Percentiles rank a stretch among this genome's conserved stretches.
Conservation (phyloP, 2,329 filamentous ascomycete species). For the Aspergillus fumigatus region DNA sequence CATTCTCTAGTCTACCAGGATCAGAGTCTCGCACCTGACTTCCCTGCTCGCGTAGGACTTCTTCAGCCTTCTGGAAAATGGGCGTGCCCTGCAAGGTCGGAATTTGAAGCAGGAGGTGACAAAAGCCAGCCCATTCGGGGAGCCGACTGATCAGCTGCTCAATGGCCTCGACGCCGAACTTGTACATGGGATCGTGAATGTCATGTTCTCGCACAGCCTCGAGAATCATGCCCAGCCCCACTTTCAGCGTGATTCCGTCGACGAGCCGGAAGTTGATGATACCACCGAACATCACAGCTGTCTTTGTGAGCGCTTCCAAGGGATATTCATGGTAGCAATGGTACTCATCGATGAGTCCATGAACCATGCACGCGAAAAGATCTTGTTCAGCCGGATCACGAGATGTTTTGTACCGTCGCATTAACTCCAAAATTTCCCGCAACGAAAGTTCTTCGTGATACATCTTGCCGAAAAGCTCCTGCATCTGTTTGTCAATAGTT, state of each 20-base stretch:
- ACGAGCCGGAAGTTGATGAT: slow-evolving; percentile 93
- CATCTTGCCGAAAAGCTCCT: slow-evolving; percentile 97
- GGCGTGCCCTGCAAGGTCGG: slow-evolving; percentile 79
- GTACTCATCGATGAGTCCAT: slow-evolving; percentile 95
- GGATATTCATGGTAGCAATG: slow-evolving; percentile 94
- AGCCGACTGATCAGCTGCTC: slow-evolving; percentile 81
- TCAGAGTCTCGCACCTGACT: slow-evolving; percentile 54
- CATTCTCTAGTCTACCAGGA: slow-evolving; percentile 32
- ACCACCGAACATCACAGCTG: slow-evolving; percentile 91
- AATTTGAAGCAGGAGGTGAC: slow-evolving; percentile 76
- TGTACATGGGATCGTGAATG: slow-evolving; percentile 89
- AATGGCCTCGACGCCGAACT: slow-evolving; percentile 92
- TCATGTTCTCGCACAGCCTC: slow-evolving; percentile 85
- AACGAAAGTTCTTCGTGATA: slow-evolving; percentile 88
- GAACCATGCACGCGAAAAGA: slow-evolving; percentile 97
- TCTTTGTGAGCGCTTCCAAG: slow-evolving; percentile 90
- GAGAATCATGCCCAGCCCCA: slow-evolving; percentile 96
- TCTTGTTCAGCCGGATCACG: slow-evolving; percentile 82
- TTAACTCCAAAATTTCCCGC: slow-evolving; percentile 74
- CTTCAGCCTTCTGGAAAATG: slow-evolving; percentile 75
- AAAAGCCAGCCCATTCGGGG: slow-evolving; percentile 93
- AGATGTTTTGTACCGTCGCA: slow-evolving; percentile 85
- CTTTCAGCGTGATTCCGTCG: slow-evolving; percentile 82
- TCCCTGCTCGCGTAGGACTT: slow-evolving; percentile 68
- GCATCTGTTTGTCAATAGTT: slow-evolving; percentile 84